phyloP scores from a whole-genome alignment of 2,329 filamentous ascomycete genomes.

The Aureobasidium namibiae region DNA sequence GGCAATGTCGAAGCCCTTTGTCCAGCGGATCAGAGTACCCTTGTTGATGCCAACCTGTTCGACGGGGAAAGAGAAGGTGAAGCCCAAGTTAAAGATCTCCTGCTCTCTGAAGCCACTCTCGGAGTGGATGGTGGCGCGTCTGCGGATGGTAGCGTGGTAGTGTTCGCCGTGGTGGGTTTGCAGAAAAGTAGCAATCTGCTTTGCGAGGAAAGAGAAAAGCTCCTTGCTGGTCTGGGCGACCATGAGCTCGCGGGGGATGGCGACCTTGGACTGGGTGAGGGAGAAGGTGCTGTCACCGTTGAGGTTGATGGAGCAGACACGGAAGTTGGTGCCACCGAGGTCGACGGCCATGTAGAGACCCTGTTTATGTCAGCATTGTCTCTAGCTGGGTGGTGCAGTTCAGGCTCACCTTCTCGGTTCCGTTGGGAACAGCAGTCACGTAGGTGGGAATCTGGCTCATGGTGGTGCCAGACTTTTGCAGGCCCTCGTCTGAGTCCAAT shows the following conservation, averaged over 20 bases:
- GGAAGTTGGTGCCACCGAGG: constrained; percentile 96
- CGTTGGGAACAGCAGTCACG: constrained; percentile 91
- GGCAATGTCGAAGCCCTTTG: constrained; percentile 96
- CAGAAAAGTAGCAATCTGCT: constrained; percentile 85
- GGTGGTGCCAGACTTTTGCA: constrained; percentile 67
- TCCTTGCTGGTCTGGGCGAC: constrained; percentile 75
- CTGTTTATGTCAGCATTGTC: constrained; percentile 35
- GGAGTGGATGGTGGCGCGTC: constrained; percentile 53
- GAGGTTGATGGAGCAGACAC: constrained; percentile 88
- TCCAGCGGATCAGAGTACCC: constrained; percentile 91
- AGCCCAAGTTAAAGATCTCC: constrained; percentile 86
- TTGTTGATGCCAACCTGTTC: constrained; percentile 93
- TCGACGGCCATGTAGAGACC: constrained; percentile 94
- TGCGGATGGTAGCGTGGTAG: constrained; percentile 57
- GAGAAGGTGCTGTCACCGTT: constrained; percentile 94
- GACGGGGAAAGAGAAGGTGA: constrained; percentile 97
- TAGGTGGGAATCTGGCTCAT: constrained; percentile 96
- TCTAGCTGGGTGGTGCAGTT: neutral
- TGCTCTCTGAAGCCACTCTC: constrained; percentile 57
- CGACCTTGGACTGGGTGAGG: constrained; percentile 84
- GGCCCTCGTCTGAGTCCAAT: constrained; percentile 61
- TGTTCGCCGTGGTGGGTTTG: constrained; percentile 80
- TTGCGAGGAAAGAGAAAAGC: constrained; percentile 85
- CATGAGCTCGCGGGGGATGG: constrained; percentile 87
- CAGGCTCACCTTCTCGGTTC: constrained; percentile 76